Base-by-base conservation (phyloP, 495 filamentous ascomycete genomes). In the Corynascus novoguineensis region DNA sequence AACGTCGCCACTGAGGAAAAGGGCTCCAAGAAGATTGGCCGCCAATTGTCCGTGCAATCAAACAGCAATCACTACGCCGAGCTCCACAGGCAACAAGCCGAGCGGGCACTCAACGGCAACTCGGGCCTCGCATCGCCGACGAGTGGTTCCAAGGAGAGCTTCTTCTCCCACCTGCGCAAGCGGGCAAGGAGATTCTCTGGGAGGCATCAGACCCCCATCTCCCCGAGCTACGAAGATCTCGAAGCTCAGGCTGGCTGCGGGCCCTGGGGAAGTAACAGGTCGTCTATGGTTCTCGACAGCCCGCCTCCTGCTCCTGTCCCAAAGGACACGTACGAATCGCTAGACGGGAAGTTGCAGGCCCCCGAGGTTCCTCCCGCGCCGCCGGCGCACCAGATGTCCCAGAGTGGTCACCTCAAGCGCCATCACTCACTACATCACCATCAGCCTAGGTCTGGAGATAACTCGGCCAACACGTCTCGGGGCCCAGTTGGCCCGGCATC, bases 111-210 rank as follows among this genome's bases (percentile, higher is more conserved):
- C 35, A 97, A 90, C 71, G 93, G 91, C n/a, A 82, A 85, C 57
- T 79, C 78, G 47, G 83, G 83, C 9, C 71, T 83, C 53, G 79
- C 75, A 46, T 87, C 83, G 57, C 87, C 83, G 25, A 82, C 73
- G 8, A 81, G 79, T 56, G 87, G 76, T 15, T 87, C 88, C 32
- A 92, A 92, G 64, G 93, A 97, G 67, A 87, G 92, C 69, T 97
- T 97, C 75, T 97, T 98, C 71, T 97, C 95, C 8, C 95, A 99
- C 63, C 80, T 99, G 6, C 83, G 95, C 38, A 99, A 99, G 71
- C 85, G 91, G 24, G 95, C 95, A 8, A 83, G 95, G 59, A 81
- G 95, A 61, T 83, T 99, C 25, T 99, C 95, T 31, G 95, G 93
- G 32, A 85, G 90, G 24, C 88, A 92, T 64, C 89, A 92, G 69